Base-by-base conservation (phyloP, 208 protist genomes). In the Acanthamoeba lugdunensis region DNA sequence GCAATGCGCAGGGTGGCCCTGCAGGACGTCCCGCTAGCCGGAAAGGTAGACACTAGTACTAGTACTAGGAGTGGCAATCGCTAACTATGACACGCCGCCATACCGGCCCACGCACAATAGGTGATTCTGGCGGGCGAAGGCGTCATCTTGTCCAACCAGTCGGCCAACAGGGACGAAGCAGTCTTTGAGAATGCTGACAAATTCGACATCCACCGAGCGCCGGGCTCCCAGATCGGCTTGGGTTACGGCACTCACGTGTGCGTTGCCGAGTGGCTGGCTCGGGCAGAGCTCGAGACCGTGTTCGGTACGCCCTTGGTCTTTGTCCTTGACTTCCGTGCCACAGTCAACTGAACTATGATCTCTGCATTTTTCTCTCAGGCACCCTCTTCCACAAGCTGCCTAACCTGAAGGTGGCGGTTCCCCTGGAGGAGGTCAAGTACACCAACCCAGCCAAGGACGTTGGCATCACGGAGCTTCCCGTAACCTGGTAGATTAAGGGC, bases 181-280 rank as follows among this genome's bases (percentile, higher is more conserved):
- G 65, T 73, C 18, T 73, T 73, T 23, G n/a, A 73, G 3, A 4
- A 73, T 33, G 18, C 65, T 1, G 65, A 73, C 65, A 73, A 13
- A 23, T 73, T 73, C 65, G 65, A 73, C 65, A 73, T 73, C 65
- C 65, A 73, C 28, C 65, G 65, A 9, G 13, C n/a, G 65, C 65
- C 65, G 16, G n/a, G n/a, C 28, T 23, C 3, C 8, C 65, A 73
- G 65, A 23, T 73, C 8, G 65, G 65, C 65, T 73, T 73, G 16
- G 65, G 65, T n/a, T 73, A 73, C 65, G 65, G 65, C 65, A 73
- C n/a, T 23, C 65, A 73, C 28, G 65, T 37, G 28, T 73, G 65
- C 65, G 65, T 73, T 7, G 65, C 65, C 3, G 65, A 73, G 65
- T 73, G 65, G 65, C 65, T 73, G 65, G 65, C 65, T 73, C 1